Conservation (phyloP, 2,329 filamentous ascomycete species). For the Penicillium thymicola region DNA sequence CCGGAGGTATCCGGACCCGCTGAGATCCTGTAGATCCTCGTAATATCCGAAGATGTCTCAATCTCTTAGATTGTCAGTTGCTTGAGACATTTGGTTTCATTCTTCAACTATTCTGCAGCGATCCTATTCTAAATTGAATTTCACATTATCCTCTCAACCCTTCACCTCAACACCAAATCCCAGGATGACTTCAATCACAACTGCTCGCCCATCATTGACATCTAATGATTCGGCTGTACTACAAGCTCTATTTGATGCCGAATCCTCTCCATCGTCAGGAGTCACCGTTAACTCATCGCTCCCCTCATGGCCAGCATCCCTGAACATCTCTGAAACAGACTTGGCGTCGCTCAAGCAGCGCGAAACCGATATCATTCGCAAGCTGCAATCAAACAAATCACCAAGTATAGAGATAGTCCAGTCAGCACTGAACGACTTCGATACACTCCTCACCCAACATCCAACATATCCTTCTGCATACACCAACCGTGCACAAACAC, state of each 20-base stretch:
- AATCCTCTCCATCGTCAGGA: conserved; percentile 40
- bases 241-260: conserved; percentile 47
- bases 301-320: conserved; percentile 39
- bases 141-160: background rate
- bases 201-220: conserved; percentile 32
- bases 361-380: conserved; percentile 42
- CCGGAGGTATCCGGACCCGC: conserved; percentile 20
- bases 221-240: conserved; percentile 47
- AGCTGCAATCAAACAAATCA: conserved; percentile 28
- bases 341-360: conserved; percentile 39
- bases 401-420: conserved; percentile 25
- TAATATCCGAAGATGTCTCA: background rate
- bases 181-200: conserved; percentile 22
- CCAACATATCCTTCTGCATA: conserved; percentile 54
- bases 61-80: background rate
- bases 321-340: conserved; percentile 35
- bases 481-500: conserved; percentile 54
- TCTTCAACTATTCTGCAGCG: background rate
- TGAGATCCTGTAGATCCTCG: background rate
- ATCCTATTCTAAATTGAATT: background rate
- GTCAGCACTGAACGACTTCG: conserved; percentile 39
- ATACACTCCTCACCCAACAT: conserved; percentile 41
- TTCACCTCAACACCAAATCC: background rate
- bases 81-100: background rate
- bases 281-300: conserved; percentile 39